Base-by-base conservation (phyloP, 140 eudicot species). In the Senecio squalidus region DNA sequence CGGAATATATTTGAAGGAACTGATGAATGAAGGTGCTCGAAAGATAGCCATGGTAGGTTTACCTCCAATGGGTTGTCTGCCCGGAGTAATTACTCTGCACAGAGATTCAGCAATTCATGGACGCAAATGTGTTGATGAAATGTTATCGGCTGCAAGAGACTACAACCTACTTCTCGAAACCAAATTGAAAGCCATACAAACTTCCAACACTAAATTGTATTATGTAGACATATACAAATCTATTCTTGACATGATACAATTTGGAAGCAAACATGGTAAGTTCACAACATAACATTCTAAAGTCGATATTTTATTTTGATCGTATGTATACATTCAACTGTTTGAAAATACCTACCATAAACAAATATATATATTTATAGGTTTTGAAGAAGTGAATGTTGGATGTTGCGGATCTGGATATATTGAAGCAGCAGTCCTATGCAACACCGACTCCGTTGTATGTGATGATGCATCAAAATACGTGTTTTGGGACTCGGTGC, bases 31-130 rank as follows among this genome's bases (percentile, higher is more conserved):
- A 34, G 96, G 94, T 16, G 95, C 85, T 16, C 54, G 60, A 17
- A 56, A 52, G 17, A 81, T 88, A 9, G 84, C 75, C 1, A 38
- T 84, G 54, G 88, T 64, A 10, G 95, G 92, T 25, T 33, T 81
- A 41, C 85, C 95, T 8, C 92, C 95, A 6, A 74, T 84, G 39
- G 97, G 94, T 40, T 88, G 97, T 45, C 58, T 84, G 58, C 97
- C 95, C 0, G 23, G 22, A 3, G 81, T 76, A 24, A 81, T 79
- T 13, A 69, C 85, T n/a, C 41, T 75, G 1, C 22, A 46, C 40
- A 40, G 50, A 44, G 23, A 51, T 10, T 58, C 49, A 5, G 54
- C 76, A 3, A 17, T 31, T 8, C 28, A 46, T 29, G 52, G 58
- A 38, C 74, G 84, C 14, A 31, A 52, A 33, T 83, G 92, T 60